Evolutionary conservation across 805 yeast species (phyloP).

Genomic region (Yamadazyma tumulicola): DNA sequence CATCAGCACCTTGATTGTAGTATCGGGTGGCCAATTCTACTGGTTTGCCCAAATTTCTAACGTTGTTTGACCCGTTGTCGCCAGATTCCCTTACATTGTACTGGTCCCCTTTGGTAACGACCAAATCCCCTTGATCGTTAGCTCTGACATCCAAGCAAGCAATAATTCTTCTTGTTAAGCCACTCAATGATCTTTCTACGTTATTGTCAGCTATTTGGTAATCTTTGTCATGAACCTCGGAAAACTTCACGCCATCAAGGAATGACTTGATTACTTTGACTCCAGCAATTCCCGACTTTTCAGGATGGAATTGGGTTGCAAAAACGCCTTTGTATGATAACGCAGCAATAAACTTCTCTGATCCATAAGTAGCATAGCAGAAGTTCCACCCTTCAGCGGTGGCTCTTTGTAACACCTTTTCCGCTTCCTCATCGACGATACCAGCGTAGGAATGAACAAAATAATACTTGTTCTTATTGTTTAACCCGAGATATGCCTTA

Average conservation of each 20-base stretch:
- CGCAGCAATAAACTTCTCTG: conserved; percentile 81
- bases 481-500: conserved; percentile 54
- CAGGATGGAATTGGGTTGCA: conserved; percentile 99
- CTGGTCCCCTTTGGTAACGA: conserved; percentile 98
- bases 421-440: conserved; percentile 38
- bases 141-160: conserved; percentile 97
- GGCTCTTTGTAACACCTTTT: conserved; percentile 24
- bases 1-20: conserved; percentile 95
- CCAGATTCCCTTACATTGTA: conserved; percentile 84
- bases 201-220: conserved; percentile 15
- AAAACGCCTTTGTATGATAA: conserved; percentile 71
- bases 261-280: conserved; percentile 71
- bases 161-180: conserved; percentile 85
- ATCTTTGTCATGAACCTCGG: conserved; percentile 16
- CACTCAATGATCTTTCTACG: conserved; percentile 41
- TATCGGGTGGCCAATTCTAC: conserved; percentile 89
- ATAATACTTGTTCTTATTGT: conserved; percentile 71
- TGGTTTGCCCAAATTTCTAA: conserved; percentile 94
- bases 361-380: conserved; percentile 70
- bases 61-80: conserved; percentile 45
- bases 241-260: conserved; percentile 42
- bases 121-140: conserved; percentile 91
- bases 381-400: conserved; percentile 60
- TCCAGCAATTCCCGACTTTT: conserved; percentile 92
- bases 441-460: conserved; percentile 95